Evolutionary conservation across 2,329 filamentous ascomycete genomes (phyloP), one percentile per base, ranked within the genome.

Genomic region (Spiromastix sp.): DNA sequence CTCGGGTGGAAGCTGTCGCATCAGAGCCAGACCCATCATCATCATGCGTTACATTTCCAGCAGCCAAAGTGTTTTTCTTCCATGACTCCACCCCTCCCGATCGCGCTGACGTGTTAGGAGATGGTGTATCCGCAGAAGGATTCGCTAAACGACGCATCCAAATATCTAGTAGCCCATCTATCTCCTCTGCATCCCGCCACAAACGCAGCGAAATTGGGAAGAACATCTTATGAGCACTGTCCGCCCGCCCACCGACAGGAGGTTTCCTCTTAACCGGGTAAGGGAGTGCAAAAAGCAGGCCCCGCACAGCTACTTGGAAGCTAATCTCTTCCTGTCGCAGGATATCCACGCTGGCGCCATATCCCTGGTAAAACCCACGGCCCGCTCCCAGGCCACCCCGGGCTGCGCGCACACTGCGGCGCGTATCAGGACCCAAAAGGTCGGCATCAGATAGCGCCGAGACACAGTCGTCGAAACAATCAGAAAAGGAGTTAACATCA

Each of bases 251-350:
- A 30, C 42, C 48, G 42, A 50, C 63, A 48, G 52, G 59, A 49
- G 51, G 63, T 51, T 48, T 65, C 55, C 68, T 72, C 54, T 84
- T 89, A 7, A 98, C 91, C 0, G 89, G 89, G 47, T 74, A 74
- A 2, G 91, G 91, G 2, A 98, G 70, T 7, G 78, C 79, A 54
- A 93, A 93, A 0, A 95, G 61, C 32, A 96, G 62, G 1, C 91
- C 91, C 9, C 87, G 77, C 0, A 93, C 84, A 4, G 86, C 86
- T 12, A 89, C 79, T 45, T 98, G 85, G 45, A 95, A 96, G 16
- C 82, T 79, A 54, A 98, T 87, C 52, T 98, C 91, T 43, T 95
- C 86, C 57, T 96, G 89, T 5, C 87, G 79, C 7, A 96, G 63
- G 10, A 79, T 70, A 41, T 95, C 89, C 35, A 77, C 75, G 13